Conservation (phyloP, 345 rosid species). For the Salix brachista region DNA sequence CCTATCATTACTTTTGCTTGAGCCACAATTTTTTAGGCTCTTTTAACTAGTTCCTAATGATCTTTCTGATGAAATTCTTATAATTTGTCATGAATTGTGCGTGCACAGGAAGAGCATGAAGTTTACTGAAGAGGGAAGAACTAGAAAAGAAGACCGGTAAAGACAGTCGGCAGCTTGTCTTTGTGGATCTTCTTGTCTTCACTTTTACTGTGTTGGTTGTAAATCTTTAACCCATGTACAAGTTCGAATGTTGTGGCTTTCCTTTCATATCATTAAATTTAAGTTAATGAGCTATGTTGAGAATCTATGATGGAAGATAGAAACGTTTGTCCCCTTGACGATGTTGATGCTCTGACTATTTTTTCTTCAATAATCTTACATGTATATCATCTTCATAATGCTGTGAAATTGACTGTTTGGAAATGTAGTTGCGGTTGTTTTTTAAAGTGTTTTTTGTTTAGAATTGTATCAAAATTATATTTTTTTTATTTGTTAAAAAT, state of each 20-base stretch:
- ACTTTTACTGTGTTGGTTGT: background rate
- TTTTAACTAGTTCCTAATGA: background rate
- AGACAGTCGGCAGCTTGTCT: background rate
- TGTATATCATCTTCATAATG: background rate
- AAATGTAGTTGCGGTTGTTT: too few species aligned
- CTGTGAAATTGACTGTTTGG: background rate
- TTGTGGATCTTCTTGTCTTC: background rate
- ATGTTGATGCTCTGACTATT: background rate
- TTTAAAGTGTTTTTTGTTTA: too few species aligned
- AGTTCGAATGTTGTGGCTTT: background rate
- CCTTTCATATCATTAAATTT: background rate
- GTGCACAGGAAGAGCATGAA: slow-evolving; percentile 34
- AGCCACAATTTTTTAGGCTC: background rate
- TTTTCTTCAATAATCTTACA: background rate
- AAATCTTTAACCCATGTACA: background rate
- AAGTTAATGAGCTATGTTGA: background rate
- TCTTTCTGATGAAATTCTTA: background rate
- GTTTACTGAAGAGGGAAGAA: slow-evolving; percentile 18
- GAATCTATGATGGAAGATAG: background rate
- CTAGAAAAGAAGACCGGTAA: background rate
- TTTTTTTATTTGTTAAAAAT: too few species aligned
- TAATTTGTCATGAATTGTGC: background rate
- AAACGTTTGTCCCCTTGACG: background rate
- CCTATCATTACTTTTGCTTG: background rate
- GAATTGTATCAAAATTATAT: too few species aligned